Evolutionary conservation across 176 grass and related monocot genomes (phyloP).

Genomic region (Elymus sibiricus): DNA sequence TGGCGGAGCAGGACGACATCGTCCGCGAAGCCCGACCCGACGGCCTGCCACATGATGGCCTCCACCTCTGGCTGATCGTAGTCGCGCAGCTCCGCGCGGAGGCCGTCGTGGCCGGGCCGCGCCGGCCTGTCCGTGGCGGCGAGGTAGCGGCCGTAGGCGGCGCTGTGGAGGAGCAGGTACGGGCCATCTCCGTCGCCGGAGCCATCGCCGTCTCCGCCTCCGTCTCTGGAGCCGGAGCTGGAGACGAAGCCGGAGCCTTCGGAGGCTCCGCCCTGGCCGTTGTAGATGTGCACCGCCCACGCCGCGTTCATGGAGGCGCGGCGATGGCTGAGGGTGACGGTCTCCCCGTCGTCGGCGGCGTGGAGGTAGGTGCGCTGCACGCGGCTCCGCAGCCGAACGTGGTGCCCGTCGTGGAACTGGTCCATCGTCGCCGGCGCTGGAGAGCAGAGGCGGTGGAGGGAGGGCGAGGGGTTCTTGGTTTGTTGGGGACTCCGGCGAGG

Average conservation of each 20-base stretch:
- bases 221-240: no score
- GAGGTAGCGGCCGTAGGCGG: constrained; percentile 26
- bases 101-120: background rate
- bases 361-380: background rate
- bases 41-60: background rate
- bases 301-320: background rate
- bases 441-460: background rate
- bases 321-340: background rate
- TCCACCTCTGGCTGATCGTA: background rate
- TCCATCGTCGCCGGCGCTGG: background rate
- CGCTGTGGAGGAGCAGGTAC: background rate
- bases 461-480: background rate
- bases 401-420: background rate
- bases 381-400: constrained; percentile 13
- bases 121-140: background rate
- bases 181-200: background rate
- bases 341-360: constrained; percentile 1
- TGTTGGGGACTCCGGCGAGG: background rate
- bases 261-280: background rate
- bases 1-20: background rate
- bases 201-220: background rate
- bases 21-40: background rate
- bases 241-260: no score
- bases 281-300: background rate
- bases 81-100: background rate